These are phyloP conservation scores for Trichophyton schoenleinii DNA, from an alignment of 2,329 filamentous ascomycete species.

Conservation along the genomic window DNA sequence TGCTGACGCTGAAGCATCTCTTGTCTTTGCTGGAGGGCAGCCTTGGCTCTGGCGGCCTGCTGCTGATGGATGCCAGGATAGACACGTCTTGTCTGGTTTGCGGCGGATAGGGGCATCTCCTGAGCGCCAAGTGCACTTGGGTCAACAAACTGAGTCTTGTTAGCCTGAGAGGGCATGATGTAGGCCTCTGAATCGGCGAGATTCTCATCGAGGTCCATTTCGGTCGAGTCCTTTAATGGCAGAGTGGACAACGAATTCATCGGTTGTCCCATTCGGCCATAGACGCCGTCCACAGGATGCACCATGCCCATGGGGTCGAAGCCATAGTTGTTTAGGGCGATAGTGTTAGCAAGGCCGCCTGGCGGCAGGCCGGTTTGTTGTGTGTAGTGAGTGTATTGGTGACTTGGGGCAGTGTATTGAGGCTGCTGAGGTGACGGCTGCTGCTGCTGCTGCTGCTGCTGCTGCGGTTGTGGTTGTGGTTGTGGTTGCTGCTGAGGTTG, in stretches of 20 bases:
- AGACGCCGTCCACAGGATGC: background rate
- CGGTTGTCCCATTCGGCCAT: background rate
- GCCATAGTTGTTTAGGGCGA: conserved; percentile 53
- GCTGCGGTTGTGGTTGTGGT: conserved; percentile 6
- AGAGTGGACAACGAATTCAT: background rate
- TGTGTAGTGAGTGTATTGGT: conserved; percentile 89
- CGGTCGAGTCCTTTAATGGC: conserved; percentile 49
- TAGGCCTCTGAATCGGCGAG: conserved; percentile 44
- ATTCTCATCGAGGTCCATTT: conserved; percentile 54
- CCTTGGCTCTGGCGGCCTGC: conserved; percentile 65
- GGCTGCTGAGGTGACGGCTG: conserved; percentile 23
- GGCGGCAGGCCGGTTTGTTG: conserved; percentile 89
- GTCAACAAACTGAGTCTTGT: conserved; percentile 51
- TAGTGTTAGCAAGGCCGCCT: conserved; percentile 66
- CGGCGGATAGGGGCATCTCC: conserved; percentile 38
- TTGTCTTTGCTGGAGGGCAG: conserved; percentile 53
- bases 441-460: conserved; percentile 30
- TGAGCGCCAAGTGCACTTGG: conserved; percentile 57
- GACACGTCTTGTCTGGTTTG: conserved; percentile 55
- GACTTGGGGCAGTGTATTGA: conserved; percentile 57
- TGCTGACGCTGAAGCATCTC: conserved; percentile 47
- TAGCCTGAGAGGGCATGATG: conserved; percentile 17
- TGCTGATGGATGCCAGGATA: conserved; percentile 93
- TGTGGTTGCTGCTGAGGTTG: conserved; percentile 26
- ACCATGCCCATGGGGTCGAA: conserved; percentile 16